phyloP scores from a whole-genome alignment of 1,284 basidiomycete species.

The Stygiomarasmius scandens region DNA sequence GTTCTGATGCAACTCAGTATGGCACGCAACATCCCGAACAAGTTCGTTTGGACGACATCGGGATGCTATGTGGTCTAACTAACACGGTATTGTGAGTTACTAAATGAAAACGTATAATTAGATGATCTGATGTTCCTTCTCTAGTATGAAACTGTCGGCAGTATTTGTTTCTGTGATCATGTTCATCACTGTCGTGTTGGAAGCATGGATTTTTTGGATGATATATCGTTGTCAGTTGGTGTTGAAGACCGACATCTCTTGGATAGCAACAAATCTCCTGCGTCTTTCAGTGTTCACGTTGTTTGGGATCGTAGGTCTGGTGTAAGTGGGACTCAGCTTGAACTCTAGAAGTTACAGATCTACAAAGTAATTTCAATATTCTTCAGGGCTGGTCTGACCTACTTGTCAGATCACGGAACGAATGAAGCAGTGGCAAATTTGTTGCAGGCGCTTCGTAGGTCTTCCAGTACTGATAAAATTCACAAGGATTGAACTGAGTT shows the following conservation, averaged over 20 bases:
- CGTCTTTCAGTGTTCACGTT: slow-evolving; percentile 15
- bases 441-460: slow-evolving; percentile 15
- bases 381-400: slow-evolving; percentile 3
- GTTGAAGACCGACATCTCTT: neutral
- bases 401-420: neutral
- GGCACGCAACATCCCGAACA: slow-evolving; percentile 6
- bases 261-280: slow-evolving; percentile 5
- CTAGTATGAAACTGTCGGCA: slow-evolving; percentile 8
- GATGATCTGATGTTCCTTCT: neutral
- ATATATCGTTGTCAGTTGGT: slow-evolving; percentile 13
- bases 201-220: neutral
- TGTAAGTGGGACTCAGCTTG: neutral
- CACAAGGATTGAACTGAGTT: neutral
- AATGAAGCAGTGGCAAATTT: slow-evolving; percentile 10
- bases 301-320: slow-evolving; percentile 12
- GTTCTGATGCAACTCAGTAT: slow-evolving; percentile 1
- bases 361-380: neutral
- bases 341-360: too few relatives aligned
- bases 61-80: slow-evolving; percentile 15
- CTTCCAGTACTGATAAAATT: neutral
- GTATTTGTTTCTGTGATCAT: slow-evolving; percentile 12
- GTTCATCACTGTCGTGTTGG: slow-evolving; percentile 15
- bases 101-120: neutral
- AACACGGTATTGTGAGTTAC: slow-evolving; percentile 7
- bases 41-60: slow-evolving; percentile 4